These are phyloP conservation scores for Calonectria honghensis DNA, from an alignment of 2,329 filamentous ascomycete species.

Conservation along the genomic window DNA sequence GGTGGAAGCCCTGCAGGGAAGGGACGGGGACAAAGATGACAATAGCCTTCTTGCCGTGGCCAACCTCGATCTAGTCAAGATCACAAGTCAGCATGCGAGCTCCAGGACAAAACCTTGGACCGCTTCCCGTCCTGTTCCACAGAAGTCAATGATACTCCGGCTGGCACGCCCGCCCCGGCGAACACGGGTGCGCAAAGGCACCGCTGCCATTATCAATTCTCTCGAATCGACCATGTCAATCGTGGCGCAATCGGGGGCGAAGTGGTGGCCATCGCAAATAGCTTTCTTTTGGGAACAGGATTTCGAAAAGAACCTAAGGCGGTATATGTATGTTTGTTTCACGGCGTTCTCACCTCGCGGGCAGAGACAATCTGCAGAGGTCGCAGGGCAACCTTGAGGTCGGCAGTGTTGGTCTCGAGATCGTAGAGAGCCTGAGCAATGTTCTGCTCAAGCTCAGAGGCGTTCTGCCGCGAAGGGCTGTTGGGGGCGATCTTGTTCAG, in stretches of 20 bases:
- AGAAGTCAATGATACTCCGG: conserved; percentile 65
- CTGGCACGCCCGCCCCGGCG: conserved; percentile 55
- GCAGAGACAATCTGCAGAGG: conserved; percentile 99
- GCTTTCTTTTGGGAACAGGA: conserved; percentile 66
- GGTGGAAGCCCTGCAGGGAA: conserved; percentile 98
- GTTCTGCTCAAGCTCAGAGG: conserved; percentile 97
- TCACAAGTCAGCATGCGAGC: conserved; percentile 84
- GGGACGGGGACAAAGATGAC: conserved; percentile 99
- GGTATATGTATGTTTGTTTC: conserved; percentile 48
- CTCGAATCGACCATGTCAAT: conserved; percentile 51
- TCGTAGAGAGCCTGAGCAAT: conserved; percentile 98
- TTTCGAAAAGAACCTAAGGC: conserved; percentile 56
- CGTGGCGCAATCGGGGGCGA: conserved; percentile 50
- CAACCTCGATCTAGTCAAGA: conserved; percentile 96
- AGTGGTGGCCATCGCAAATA: conserved; percentile 60
- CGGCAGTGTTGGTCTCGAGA: conserved; percentile 99
- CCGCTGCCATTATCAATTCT: conserved; percentile 40
- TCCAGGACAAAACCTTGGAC: conserved; percentile 83
- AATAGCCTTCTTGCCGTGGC: conserved; percentile 99
- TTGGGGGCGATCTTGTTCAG: conserved; percentile 99
- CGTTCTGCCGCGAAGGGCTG: conserved; percentile 96
- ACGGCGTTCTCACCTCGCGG: conserved; percentile 90
- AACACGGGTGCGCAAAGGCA: conserved; percentile 47
- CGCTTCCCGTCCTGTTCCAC: conserved; percentile 85
- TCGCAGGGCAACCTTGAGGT: conserved; percentile 96